Evolutionary conservation across 345 rosid species (phyloP).

Genomic region (Isatis tinctoria): DNA sequence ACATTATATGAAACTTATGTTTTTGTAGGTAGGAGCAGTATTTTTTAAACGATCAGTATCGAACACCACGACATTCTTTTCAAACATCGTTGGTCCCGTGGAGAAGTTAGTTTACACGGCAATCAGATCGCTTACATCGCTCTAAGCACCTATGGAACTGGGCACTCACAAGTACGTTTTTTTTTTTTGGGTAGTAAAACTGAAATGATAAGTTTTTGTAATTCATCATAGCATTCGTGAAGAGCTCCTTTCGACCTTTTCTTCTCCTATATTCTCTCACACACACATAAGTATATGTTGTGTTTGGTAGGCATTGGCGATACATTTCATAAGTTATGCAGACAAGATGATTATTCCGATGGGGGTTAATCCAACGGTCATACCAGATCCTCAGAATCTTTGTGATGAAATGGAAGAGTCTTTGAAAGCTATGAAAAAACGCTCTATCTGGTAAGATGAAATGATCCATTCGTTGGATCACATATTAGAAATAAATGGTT

Average conservation of each 20-base stretch:
- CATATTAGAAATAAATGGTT: neutral
- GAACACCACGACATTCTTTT: conserved; percentile 37
- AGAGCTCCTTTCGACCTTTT: neutral
- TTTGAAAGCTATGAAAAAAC: neutral
- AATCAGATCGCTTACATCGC: conserved; percentile 38
- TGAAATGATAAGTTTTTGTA: neutral
- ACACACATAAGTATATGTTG: neutral
- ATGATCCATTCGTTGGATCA: neutral
- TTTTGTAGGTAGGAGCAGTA: conserved; percentile 26
- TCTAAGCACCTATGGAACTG: conserved; percentile 13
- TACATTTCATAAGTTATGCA: neutral
- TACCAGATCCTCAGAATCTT: neutral
- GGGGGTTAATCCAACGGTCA: neutral
- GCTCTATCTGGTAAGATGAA: neutral
- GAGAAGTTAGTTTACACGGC: conserved; percentile 49
- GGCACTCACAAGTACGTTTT: neutral
- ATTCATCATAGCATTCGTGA: neutral
- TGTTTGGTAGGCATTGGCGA: neutral
- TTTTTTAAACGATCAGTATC: conserved; percentile 38
- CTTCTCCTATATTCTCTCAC: neutral
- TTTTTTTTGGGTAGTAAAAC: neutral
- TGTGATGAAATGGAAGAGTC: neutral
- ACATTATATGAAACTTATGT: neutral
- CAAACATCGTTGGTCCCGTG: conserved; percentile 44
- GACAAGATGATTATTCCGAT: neutral